phyloP scores from a whole-genome alignment of 2,329 filamentous ascomycete genomes.

The Aspergillus transmontanensis region DNA sequence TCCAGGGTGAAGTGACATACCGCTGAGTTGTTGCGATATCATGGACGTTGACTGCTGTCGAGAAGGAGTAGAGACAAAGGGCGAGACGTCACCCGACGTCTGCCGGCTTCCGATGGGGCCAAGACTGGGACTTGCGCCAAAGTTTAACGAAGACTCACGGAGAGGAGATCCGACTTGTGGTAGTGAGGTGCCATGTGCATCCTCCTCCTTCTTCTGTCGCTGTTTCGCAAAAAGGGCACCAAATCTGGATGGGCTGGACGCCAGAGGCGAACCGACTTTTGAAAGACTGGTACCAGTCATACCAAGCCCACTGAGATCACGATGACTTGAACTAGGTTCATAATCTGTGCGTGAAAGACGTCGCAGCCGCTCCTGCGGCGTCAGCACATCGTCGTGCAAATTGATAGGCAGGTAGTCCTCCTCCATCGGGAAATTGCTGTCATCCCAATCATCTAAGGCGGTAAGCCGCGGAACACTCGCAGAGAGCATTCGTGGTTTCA shows the following conservation, averaged over 20 bases:
- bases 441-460: constrained; percentile 60
- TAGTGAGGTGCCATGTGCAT: constrained; percentile 51
- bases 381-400: constrained; percentile 64
- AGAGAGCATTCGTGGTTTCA: constrained; percentile 60
- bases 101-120: constrained; percentile 54
- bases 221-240: constrained; percentile 60
- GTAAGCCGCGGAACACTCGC: constrained; percentile 60
- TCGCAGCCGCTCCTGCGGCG: constrained; percentile 62
- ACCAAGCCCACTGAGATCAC: constrained; percentile 55
- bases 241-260: constrained; percentile 65
- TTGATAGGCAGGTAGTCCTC: constrained; percentile 83
- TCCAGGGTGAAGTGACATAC: constrained; percentile 47
- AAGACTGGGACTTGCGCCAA: constrained; percentile 53
- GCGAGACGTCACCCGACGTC: constrained; percentile 50
- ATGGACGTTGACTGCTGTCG: constrained; percentile 62
- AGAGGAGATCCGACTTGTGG: constrained; percentile 68
- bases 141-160: constrained; percentile 60
- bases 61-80: constrained; percentile 57
- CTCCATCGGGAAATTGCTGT: constrained; percentile 74
- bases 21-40: constrained; percentile 60
- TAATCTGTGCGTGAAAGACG: constrained; percentile 61
- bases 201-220: constrained; percentile 55
- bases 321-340: constrained; percentile 50
- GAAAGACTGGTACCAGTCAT: constrained; percentile 51
- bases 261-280: constrained; percentile 58